These are phyloP conservation scores for Gamarada debralockiae DNA, from an alignment of 495 filamentous ascomycete species.

Conservation along the genomic window DNA sequence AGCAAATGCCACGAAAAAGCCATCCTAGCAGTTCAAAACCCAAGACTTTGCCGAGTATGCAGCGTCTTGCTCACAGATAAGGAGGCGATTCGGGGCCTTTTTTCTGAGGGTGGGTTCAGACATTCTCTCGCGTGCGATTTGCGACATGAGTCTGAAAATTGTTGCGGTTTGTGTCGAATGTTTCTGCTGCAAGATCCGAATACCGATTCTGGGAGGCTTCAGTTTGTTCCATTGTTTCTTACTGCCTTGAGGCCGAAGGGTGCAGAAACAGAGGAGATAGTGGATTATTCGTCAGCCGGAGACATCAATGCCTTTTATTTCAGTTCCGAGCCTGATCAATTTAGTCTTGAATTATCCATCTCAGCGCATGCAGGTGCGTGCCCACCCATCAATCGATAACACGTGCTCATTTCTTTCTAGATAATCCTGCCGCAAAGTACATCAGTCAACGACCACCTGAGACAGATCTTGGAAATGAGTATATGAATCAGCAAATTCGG, in stretches of 20 bases:
- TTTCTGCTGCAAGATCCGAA: constrained; percentile 14
- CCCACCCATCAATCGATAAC: background rate
- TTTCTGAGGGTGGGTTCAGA: background rate
- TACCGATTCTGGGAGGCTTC: background rate
- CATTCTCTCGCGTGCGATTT: background rate
- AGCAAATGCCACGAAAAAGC: background rate
- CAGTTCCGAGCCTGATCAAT: background rate
- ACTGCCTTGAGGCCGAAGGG: background rate
- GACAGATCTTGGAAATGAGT: background rate
- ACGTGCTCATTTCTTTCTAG: background rate
- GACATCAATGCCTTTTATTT: constrained; percentile 8
- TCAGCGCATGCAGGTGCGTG: constrained; percentile 1
- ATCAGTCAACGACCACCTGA: constrained; percentile 4
- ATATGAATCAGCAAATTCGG: background rate
- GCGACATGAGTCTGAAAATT: background rate
- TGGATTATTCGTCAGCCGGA: background rate
- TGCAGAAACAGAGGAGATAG: background rate
- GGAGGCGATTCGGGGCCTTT: background rate
- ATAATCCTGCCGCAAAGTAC: constrained; percentile 7
- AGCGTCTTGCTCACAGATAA: background rate
- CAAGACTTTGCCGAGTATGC: background rate
- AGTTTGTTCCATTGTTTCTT: background rate
- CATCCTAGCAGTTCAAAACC: background rate
- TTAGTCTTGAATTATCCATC: constrained; percentile 1
- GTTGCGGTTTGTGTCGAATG: constrained; percentile 10